A percentile compares a stretch with the other conserved stretches of the same genome.
Evolutionary conservation across 805 yeast genomes (phyloP).

Genomic region (Candida vaughaniae): DNA sequence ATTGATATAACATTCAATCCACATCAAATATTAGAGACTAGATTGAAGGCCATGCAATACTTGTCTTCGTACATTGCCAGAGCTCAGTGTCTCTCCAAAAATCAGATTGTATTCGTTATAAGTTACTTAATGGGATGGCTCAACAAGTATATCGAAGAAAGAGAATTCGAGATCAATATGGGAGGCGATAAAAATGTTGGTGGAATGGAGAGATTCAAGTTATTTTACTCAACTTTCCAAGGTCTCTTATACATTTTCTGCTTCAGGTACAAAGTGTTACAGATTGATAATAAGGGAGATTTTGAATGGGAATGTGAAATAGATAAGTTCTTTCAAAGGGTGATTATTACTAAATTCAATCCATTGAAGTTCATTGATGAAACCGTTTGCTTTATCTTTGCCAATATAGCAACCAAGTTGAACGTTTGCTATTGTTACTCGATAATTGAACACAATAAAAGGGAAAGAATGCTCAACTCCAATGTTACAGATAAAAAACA

Average conservation of each 20-base stretch:
- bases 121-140: conserved; percentile 83
- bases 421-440: conserved; percentile 92
- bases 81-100: conserved; percentile 66
- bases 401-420: conserved; percentile 84
- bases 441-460: conserved; percentile 84
- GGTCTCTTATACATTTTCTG: conserved; percentile 89
- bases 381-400: conserved; percentile 90
- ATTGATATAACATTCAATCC: conserved; percentile 80
- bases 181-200: conserved; percentile 27
- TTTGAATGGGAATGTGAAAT: conserved; percentile 72
- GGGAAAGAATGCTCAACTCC: conserved; percentile 56
- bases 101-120: conserved; percentile 80
- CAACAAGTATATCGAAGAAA: conserved; percentile 72
- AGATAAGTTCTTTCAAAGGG: conserved; percentile 83
- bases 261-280: conserved; percentile 68
- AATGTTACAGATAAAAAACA: conserved; percentile 1
- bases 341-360: conserved; percentile 84
- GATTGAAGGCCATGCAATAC: conserved; percentile 90
- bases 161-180: conserved; percentile 70
- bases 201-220: conserved; percentile 89
- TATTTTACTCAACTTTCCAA: conserved; percentile 89
- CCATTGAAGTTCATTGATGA: conserved; percentile 93
- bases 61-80: conserved; percentile 88
- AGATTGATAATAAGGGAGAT: conserved; percentile 19
- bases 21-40: conserved; percentile 64